phyloP scores from a whole-genome alignment of 805 yeast genomes.

The Teunomyces panamensis region DNA sequence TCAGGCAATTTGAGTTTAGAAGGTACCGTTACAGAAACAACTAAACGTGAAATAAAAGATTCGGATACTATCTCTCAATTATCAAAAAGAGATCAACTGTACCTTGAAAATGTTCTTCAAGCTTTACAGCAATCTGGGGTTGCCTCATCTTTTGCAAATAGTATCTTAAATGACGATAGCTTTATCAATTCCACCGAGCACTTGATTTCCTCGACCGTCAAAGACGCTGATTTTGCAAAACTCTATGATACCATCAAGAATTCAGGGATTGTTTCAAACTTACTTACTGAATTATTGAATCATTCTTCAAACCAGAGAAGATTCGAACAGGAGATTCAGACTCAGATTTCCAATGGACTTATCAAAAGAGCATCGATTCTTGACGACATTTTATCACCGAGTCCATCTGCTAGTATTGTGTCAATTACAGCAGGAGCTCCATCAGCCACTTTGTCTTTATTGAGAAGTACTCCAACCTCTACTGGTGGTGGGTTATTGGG shows the following conservation, averaged over 20 bases:
- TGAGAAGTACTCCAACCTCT: background rate
- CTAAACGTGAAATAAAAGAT: constrained; percentile 10
- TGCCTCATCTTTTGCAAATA: constrained; percentile 18
- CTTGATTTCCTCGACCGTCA: constrained; percentile 19
- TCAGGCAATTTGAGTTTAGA: background rate
- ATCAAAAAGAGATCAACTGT: constrained; percentile 13
- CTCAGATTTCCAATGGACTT: background rate
- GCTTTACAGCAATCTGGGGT: constrained; percentile 22
- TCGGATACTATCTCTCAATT: constrained; percentile 1
- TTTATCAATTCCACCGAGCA: constrained; percentile 18
- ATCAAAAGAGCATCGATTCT: constrained; percentile 5
- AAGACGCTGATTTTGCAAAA: constrained; percentile 18
- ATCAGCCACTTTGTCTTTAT: background rate
- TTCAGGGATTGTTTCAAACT: constrained; percentile 20
- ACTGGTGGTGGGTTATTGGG: constrained; percentile 4
- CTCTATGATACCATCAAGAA: constrained; percentile 23
- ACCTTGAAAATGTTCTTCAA: constrained; percentile 17
- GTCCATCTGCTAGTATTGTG: background rate
- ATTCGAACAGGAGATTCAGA: background rate
- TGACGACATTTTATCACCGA: background rate
- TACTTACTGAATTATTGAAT: constrained; percentile 10
- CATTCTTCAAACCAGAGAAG: background rate
- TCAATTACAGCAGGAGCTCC: background rate
- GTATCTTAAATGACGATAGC: constrained; percentile 20
- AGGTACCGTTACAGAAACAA: background rate